Evolutionary conservation across 192 early-diverging fungal genomes (phyloP).

Genomic region (Coemansia sp.): DNA sequence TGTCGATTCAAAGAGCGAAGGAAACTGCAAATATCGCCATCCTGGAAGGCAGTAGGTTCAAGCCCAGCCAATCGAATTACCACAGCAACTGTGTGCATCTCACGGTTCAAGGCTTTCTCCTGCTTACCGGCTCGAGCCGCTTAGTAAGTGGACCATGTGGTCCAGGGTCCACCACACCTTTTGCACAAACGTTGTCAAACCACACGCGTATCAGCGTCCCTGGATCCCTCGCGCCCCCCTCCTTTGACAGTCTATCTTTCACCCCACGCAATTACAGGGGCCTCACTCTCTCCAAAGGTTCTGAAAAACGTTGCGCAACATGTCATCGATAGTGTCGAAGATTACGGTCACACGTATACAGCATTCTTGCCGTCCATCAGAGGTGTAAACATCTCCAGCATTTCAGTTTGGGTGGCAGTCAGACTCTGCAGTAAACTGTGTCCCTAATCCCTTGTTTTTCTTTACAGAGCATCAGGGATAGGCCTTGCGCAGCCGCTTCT

Average conservation of each 20-base stretch:
- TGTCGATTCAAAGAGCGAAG: background rate
- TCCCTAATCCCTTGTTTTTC: slow-evolving; percentile 8
- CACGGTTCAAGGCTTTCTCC: background rate
- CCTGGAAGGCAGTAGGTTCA: background rate
- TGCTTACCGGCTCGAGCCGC: slow-evolving; percentile 1
- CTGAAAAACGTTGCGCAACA: background rate
- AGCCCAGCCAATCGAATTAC: slow-evolving; percentile 2
- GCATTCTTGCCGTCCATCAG: background rate
- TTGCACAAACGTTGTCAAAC: slow-evolving; percentile 3
- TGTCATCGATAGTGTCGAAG: background rate
- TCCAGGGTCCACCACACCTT: background rate
- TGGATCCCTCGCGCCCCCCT: background rate
- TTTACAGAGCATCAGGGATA: background rate
- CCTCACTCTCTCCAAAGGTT: background rate
- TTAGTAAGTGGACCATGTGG: background rate
- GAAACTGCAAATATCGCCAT: background rate
- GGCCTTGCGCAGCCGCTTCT: background rate
- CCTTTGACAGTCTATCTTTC: background rate
- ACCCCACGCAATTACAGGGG: background rate
- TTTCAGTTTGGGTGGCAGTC: background rate
- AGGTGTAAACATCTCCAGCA: slow-evolving; percentile 1
- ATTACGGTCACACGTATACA: background rate
- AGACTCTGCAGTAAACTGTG: background rate
- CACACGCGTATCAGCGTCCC: background rate
- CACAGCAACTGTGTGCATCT: background rate